These are phyloP conservation scores for Penicillium paneum DNA, from an alignment of 2,329 filamentous ascomycete species.

Conservation along the genomic window DNA sequence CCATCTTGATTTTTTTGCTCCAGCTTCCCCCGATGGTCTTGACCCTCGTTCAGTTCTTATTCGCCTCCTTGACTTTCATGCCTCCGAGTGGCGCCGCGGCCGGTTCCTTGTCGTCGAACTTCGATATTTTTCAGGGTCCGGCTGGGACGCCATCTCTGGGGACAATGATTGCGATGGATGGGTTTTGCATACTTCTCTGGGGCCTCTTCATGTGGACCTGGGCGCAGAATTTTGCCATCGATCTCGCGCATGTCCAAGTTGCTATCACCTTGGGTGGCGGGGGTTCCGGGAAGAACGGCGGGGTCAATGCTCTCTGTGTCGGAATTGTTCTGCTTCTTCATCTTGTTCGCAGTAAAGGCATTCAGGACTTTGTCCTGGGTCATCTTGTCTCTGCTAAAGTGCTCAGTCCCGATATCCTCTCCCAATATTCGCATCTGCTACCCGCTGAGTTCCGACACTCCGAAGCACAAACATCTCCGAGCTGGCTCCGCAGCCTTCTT, in stretches of 20 bases:
- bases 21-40: slow-evolving; percentile 85
- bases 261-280: slow-evolving; percentile 86
- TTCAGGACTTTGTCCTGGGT: slow-evolving; percentile 50
- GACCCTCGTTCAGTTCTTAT: slow-evolving; percentile 85
- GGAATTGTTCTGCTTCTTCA: slow-evolving; percentile 47
- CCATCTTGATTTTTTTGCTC: slow-evolving; percentile 92
- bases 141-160: slow-evolving; percentile 81
- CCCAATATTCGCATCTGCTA: slow-evolving; percentile 44
- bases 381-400: slow-evolving; percentile 46
- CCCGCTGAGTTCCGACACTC: slow-evolving; percentile 44
- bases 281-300: slow-evolving; percentile 49
- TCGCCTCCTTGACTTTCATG: slow-evolving; percentile 89
- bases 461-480: slow-evolving; percentile 43
- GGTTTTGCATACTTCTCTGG: slow-evolving; percentile 79
- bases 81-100: slow-evolving; percentile 75
- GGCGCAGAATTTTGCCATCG: slow-evolving; percentile 81
- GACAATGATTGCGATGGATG: slow-evolving; percentile 79
- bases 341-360: slow-evolving; percentile 45
- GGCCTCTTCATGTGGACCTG: slow-evolving; percentile 77
- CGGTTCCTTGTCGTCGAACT: slow-evolving; percentile 71
- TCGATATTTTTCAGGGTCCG: slow-evolving; percentile 86
- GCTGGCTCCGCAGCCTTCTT: slow-evolving; percentile 48
- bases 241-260: slow-evolving; percentile 89
- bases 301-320: slow-evolving; percentile 46
- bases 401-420: slow-evolving; percentile 42